These are phyloP conservation scores for Desmodesmus armatus DNA, from an alignment of 139 green algal genomes.

Conservation along the genomic window DNA sequence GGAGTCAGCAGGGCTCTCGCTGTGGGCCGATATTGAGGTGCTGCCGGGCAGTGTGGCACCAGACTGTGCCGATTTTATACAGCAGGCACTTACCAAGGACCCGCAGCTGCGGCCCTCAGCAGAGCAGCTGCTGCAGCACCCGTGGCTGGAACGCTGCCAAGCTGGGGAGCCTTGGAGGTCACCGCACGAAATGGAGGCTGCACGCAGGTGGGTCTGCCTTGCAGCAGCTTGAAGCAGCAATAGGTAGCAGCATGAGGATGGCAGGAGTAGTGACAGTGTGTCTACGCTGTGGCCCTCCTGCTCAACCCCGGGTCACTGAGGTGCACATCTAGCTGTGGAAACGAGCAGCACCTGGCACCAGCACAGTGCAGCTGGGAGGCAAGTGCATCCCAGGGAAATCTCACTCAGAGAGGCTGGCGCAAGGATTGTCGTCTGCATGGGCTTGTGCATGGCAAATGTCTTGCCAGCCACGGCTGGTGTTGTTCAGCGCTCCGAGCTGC, in stretches of 20 bases:
- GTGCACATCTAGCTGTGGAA: too few species aligned
- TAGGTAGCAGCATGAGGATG: not conserved
- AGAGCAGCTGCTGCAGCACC: conserved; percentile 72
- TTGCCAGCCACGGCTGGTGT: too few species aligned
- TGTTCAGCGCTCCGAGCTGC: too few species aligned
- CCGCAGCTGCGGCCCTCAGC: conserved; percentile 69
- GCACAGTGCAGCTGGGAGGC: too few species aligned
- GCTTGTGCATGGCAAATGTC: too few species aligned
- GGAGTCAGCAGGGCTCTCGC: conserved; percentile 54
- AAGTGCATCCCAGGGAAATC: too few species aligned
- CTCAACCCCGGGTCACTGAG: too few species aligned
- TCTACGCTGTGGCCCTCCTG: too few species aligned
- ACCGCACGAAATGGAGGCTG: conserved; percentile 20
- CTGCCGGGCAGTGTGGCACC: conserved; percentile 52
- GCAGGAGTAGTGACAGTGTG: too few species aligned
- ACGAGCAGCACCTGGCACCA: too few species aligned
- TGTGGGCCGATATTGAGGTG: conserved; percentile 66
- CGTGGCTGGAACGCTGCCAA: conserved; percentile 64
- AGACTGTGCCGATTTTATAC: conserved; percentile 65
- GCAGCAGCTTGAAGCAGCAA: not conserved
- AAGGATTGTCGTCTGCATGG: too few species aligned
- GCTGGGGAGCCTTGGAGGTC: conserved; percentile 49
- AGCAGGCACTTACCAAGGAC: conserved; percentile 72
- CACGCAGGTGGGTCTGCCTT: not conserved
- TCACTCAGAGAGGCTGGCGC: too few species aligned